A percentile compares a stretch with the other conserved stretches of the same genome.
These are phyloP conservation scores for Sesbania bispinosa DNA, from an alignment of 306 rosid genomes.

Conservation along the genomic window DNA sequence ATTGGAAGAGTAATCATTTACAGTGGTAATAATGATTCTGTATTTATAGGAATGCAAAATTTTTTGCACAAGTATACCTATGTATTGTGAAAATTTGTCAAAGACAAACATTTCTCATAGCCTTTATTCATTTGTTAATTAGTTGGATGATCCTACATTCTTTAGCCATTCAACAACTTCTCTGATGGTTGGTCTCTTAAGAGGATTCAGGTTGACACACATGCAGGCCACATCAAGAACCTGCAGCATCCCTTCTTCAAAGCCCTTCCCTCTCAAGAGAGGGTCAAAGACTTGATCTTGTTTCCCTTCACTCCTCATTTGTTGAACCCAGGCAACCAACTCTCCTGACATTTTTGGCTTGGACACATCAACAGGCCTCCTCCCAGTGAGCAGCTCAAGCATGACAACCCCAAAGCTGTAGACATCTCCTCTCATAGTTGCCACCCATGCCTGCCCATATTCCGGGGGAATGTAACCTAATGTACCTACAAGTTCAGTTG, in stretches of 20 bases:
- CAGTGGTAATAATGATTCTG: not conserved
- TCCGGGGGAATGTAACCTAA: conserved; percentile 92
- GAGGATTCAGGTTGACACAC: conserved; percentile 71
- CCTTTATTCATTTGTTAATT: conserved; percentile 41
- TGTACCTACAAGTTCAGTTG: conserved; percentile 93
- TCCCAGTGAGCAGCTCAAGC: conserved; percentile 83
- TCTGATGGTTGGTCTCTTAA: conserved; percentile 72
- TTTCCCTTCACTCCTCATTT: conserved; percentile 66
- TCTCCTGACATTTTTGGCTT: conserved; percentile 69
- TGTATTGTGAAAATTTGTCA: not conserved
- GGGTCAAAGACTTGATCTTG: conserved; percentile 66
- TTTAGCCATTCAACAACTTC: conserved; percentile 80
- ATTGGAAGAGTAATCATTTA: not conserved
- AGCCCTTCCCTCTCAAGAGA: conserved; percentile 54
- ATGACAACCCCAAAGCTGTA: conserved; percentile 90
- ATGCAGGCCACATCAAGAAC: conserved; percentile 79
- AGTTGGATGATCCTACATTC: conserved; percentile 48
- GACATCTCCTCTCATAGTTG: conserved; percentile 85
- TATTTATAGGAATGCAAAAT: not conserved
- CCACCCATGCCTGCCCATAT: conserved; percentile 92
- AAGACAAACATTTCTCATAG: conserved; percentile 23
- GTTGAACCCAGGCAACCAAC: conserved; percentile 80
- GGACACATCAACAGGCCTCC: conserved; percentile 75
- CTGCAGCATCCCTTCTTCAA: conserved; percentile 67
- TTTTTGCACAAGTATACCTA: conserved; percentile 14